Conservation (phyloP, 139 green algal species). For the Bryopsis sp. region DNA sequence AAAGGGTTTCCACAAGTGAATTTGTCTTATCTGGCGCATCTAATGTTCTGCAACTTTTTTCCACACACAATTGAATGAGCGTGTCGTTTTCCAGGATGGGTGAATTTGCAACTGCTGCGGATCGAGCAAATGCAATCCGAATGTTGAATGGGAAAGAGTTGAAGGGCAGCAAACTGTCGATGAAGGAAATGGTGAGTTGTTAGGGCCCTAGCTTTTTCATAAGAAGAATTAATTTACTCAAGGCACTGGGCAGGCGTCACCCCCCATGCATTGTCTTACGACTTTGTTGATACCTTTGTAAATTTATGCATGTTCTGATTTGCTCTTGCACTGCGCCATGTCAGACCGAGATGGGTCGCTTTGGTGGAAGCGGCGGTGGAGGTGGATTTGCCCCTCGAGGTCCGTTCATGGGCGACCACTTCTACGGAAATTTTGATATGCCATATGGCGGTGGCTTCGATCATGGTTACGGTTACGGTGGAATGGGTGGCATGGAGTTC, state of each 20-base stretch:
- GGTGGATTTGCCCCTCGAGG: background rate
- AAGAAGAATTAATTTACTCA: constrained; percentile 1
- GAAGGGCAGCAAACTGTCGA: constrained; percentile 3
- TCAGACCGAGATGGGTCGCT: background rate
- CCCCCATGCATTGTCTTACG: background rate
- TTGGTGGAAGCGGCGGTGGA: background rate
- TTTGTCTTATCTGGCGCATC: too few relatives aligned
- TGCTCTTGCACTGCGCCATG: too few relatives aligned
- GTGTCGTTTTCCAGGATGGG: constrained; percentile 9
- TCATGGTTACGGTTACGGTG: too few relatives aligned
- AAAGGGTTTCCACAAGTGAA: too few relatives aligned
- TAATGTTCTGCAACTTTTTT: background rate
- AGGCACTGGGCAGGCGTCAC: background rate
- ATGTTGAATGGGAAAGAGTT: constrained; percentile 17
- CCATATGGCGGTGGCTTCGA: background rate
- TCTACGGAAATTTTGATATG: background rate
- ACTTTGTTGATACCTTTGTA: too few relatives aligned
- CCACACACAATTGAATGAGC: too few relatives aligned
- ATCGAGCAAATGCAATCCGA: constrained; percentile 6
- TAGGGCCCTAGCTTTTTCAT: background rate
- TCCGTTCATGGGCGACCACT: background rate
- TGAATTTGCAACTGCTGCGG: constrained; percentile 12
- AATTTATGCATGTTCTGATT: too few relatives aligned
- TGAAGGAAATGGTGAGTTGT: background rate
- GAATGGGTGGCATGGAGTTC: background rate